Conservation (phyloP, 2,329 filamentous ascomycete species). For the Fusarium goolgardi region DNA sequence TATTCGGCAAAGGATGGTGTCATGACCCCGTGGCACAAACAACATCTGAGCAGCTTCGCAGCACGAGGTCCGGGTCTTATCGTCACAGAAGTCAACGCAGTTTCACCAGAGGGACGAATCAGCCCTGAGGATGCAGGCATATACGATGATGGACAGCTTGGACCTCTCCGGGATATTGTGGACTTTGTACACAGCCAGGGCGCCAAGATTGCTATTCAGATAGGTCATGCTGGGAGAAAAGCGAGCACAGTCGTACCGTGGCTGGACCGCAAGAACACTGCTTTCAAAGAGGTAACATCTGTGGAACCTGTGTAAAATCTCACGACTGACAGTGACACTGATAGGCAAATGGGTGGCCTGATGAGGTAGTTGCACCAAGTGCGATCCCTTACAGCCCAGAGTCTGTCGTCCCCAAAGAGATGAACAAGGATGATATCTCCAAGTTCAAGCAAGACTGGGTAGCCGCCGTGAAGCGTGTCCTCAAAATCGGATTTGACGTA, state of each 20-base stretch:
- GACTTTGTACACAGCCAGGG: constrained; percentile 72
- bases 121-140: constrained; percentile 75
- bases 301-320: accelerated
- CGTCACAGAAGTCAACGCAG: constrained; percentile 75
- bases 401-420: constrained; percentile 37
- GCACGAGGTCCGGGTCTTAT: constrained; percentile 65
- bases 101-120: constrained; percentile 75
- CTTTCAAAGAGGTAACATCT: constrained; percentile 38
- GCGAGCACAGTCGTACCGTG: constrained; percentile 54
- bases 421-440: constrained; percentile 41
- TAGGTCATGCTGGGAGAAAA: constrained; percentile 75
- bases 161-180: constrained; percentile 65
- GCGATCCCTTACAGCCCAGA: constrained; percentile 39
- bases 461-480: constrained; percentile 36
- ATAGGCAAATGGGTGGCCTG: constrained; percentile 44
- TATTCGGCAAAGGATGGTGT: constrained; percentile 55
- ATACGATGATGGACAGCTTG: constrained; percentile 78
- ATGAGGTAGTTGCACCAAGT: constrained; percentile 42
- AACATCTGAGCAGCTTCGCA: constrained; percentile 55
- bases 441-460: constrained; percentile 43
- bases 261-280: constrained; percentile 43
- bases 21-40: constrained; percentile 57
- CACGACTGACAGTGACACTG: not conserved
- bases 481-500: constrained; percentile 41
- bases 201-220: constrained; percentile 74